Conservation (phyloP, 2,329 filamentous ascomycete genomes). For the Colletotrichum sp. region DNA sequence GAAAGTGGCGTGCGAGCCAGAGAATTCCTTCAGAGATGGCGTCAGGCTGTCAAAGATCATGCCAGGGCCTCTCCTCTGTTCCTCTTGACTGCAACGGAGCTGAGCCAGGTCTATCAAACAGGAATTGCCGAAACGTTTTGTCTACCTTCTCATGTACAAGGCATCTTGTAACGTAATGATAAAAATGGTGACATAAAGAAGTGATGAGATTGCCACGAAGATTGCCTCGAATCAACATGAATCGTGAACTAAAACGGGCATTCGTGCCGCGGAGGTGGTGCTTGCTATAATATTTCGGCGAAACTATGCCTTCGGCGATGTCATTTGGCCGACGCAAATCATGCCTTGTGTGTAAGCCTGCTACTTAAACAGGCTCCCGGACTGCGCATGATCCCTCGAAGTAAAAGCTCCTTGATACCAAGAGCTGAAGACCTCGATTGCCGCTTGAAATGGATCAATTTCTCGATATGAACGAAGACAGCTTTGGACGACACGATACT, state of each 20-base stretch:
- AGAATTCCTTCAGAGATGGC: background rate
- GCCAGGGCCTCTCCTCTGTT: background rate
- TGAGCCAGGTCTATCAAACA: background rate
- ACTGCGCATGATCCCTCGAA: fast-evolving
- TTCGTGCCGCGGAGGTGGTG: fast-evolving
- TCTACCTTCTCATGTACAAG: background rate
- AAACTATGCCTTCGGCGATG: background rate
- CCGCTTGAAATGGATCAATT: background rate
- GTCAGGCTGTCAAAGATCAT: background rate
- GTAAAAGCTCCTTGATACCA: fast-evolving
- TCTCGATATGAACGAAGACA: background rate
- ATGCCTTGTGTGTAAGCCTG: background rate
- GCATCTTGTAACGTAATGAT: background rate
- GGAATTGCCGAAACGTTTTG: background rate
- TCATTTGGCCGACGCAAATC: background rate
- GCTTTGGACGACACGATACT: fast-evolving
- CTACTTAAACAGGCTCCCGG: fast-evolving
- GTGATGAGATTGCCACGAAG: background rate
- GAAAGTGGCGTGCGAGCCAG: background rate
- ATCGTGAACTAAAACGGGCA: too few relatives aligned
- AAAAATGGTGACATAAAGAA: background rate
- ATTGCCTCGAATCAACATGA: too few relatives aligned
- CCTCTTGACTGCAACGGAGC: background rate
- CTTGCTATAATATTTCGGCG: background rate
- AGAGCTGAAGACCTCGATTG: fast-evolving